Evolutionary conservation across 176 grass and related monocot species (phyloP), one percentile per base, ranked within the genome.

Genomic region (Oryza glaberrima): DNA sequence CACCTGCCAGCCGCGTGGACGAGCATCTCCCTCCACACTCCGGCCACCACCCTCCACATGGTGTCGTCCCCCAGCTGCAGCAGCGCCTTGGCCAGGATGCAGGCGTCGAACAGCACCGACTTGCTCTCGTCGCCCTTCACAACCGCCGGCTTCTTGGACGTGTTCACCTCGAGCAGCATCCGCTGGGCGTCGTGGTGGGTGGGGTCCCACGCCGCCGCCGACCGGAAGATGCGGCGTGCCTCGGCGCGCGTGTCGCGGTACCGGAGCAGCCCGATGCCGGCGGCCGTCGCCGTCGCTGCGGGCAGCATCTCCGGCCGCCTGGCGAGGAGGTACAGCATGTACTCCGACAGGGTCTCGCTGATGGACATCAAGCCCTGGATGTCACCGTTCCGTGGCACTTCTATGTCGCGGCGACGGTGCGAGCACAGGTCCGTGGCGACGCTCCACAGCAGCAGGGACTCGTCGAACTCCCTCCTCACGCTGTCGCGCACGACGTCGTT

Each of bases 291-390:
- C 0, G 28, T 28, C 28, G 28, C 28, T 1, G 28, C 30, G 30
- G 69, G 63, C 5, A 90, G 69, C 84, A 90, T 87, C 10, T 83
- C 85, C 19, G 89, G 89, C 70, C 80, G 89, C 61, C 43, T 86
- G 41, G 83, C 20, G 0, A 91, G 81, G 3, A 91, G 89, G 70
- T 91, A 91, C 2, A 91, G 41, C 89, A 91, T 84, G 85, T 91
- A 91, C 70, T 91, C 89, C 0, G 85, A 87, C 44, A 91, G 11
- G 17, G 74, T 80, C 36, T 38, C 36, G 75, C 0, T 26, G 20
- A 90, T 65, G 0, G 0, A 1, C 3, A 0, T 16, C 25, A 4
- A 3, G 15, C 15, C 0, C 0, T 4, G 1, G 23, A 6, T 10
- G 0, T 40, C 1, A 0, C 17, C 2, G 7, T 7, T 3, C 9